Percentiles rank a stretch among this genome's conserved stretches.
These are phyloP conservation scores for Leptosphaerulina australis DNA, from an alignment of 2,329 filamentous ascomycete species.

Conservation along the genomic window DNA sequence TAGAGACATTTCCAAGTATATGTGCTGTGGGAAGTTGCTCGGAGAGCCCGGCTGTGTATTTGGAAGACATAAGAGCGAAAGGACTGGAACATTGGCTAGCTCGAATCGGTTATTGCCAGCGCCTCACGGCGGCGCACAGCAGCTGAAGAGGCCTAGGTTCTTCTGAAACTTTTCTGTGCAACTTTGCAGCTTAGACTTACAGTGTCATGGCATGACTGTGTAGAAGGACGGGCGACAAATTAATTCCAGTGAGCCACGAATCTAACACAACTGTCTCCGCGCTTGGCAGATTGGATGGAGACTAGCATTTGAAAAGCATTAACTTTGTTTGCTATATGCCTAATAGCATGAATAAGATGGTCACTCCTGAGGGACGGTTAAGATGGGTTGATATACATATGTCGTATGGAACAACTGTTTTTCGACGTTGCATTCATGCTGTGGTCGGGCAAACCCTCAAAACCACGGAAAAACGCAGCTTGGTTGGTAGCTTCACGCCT, in stretches of 20 bases:
- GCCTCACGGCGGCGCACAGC: not conserved
- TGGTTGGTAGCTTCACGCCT: not conserved
- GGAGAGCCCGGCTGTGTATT: constrained; percentile 21
- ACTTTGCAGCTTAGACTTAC: constrained; percentile 3
- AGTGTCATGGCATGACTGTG: not conserved
- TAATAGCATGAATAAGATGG: not conserved
- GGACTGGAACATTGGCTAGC: not conserved
- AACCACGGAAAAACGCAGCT: not conserved
- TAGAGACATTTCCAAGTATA: constrained; percentile 8
- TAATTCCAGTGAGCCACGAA: not conserved
- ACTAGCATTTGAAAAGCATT: not conserved
- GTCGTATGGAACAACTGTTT: not conserved
- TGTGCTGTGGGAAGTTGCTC: constrained; percentile 19
- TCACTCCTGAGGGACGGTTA: not conserved
- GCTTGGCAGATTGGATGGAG: not conserved
- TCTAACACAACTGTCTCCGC: too few species aligned
- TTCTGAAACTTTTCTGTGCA: constrained; percentile 7
- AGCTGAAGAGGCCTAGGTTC: constrained; percentile 11
- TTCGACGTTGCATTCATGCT: not conserved
- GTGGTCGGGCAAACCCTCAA: not conserved
- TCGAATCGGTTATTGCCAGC: constrained; percentile 7
- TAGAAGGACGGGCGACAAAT: constrained; percentile 4
- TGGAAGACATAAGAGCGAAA: constrained; percentile 12
- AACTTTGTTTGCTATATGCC: not conserved
- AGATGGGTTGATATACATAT: not conserved